These are phyloP conservation scores for Allium fistulosum DNA, from an alignment of 106 monocot species.

Conservation along the genomic window DNA sequence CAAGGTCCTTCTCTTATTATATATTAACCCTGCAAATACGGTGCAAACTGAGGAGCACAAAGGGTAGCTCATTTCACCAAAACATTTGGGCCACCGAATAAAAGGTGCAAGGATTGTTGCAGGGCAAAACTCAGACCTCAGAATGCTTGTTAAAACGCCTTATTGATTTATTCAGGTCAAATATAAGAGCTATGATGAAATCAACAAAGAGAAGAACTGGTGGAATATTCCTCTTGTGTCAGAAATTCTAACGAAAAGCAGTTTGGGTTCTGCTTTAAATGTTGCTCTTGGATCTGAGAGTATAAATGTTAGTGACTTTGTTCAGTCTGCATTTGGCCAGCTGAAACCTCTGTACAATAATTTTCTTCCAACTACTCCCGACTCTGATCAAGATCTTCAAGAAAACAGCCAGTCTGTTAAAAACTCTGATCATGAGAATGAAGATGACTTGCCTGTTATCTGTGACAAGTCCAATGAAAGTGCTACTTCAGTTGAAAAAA, in stretches of 20 bases:
- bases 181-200: slow-evolving; percentile 72
- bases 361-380: slow-evolving; percentile 17
- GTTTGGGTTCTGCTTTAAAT: slow-evolving; percentile 57
- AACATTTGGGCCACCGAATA: no score
- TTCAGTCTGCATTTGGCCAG: slow-evolving; percentile 83
- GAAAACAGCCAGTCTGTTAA: slow-evolving; percentile 11
- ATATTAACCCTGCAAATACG: no score
- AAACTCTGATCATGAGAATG: slow-evolving; percentile 2
- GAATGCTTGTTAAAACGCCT: neutral
- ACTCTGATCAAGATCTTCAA: slow-evolving; percentile 10
- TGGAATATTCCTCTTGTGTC: slow-evolving; percentile 87
- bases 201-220: slow-evolving; percentile 72
- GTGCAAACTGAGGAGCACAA: no score
- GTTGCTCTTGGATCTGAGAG: slow-evolving; percentile 67
- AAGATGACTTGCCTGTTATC: slow-evolving; percentile 2
- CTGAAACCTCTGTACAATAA: slow-evolving; percentile 41
- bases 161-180: slow-evolving; percentile 37
- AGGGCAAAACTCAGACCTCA: no score
- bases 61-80: no score
- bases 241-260: slow-evolving; percentile 63
- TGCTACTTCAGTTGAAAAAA: slow-evolving; percentile 11
- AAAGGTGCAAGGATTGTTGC: no score
- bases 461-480: slow-evolving; percentile 5
- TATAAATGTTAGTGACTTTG: slow-evolving; percentile 71
- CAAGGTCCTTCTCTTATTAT: no score